A percentile compares a stretch with the other conserved stretches of the same genome.
Conservation (phyloP, 805 yeast species). For the Cyberlindnera amylophila region DNA sequence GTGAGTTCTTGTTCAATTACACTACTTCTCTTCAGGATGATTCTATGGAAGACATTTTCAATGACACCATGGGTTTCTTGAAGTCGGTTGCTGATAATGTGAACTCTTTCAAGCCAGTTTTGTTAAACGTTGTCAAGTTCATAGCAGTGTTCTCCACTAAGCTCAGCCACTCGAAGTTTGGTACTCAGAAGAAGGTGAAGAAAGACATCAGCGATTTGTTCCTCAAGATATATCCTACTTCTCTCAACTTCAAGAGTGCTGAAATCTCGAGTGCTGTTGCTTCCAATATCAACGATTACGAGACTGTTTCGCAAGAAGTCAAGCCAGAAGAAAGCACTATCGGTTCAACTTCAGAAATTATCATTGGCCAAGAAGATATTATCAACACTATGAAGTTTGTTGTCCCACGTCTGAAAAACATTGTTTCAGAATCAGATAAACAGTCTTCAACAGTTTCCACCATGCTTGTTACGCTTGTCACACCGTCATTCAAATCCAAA, state of each 20-base stretch:
- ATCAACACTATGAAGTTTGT: slow-evolving; percentile 39
- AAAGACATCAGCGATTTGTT: slow-evolving; percentile 52
- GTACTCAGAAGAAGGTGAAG: slow-evolving; percentile 53
- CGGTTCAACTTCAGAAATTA: slow-evolving; percentile 11
- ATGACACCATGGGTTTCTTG: slow-evolving; percentile 51
- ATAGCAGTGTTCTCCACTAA: slow-evolving; percentile 51
- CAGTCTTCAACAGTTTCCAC: slow-evolving; percentile 45
- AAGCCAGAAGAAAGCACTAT: slow-evolving; percentile 18
- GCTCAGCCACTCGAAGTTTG: slow-evolving; percentile 53
- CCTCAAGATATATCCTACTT: slow-evolving; percentile 32
- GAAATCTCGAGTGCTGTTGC: slow-evolving; percentile 17
- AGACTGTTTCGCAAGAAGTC: slow-evolving; percentile 6
- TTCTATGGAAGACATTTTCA: slow-evolving; percentile 77
- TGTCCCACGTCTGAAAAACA: slow-evolving; percentile 23
- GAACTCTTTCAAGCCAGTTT: slow-evolving; percentile 42
- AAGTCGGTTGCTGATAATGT: slow-evolving; percentile 52
- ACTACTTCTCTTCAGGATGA: slow-evolving; percentile 66
- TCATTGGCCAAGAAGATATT: slow-evolving; percentile 38
- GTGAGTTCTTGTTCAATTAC: slow-evolving; percentile 47
- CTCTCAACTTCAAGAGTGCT: slow-evolving; percentile 25
- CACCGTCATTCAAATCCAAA: slow-evolving; percentile 50
- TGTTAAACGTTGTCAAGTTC: slow-evolving; percentile 52
- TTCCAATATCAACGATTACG: slow-evolving; percentile 7
- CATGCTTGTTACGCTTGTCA: slow-evolving; percentile 49
- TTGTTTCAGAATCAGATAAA: slow-evolving; percentile 57